Evolutionary conservation across 371 early-diverging fungal genomes (phyloP), one percentile per base, ranked within the genome.

Genomic region (Mucor circinelloides): DNA sequence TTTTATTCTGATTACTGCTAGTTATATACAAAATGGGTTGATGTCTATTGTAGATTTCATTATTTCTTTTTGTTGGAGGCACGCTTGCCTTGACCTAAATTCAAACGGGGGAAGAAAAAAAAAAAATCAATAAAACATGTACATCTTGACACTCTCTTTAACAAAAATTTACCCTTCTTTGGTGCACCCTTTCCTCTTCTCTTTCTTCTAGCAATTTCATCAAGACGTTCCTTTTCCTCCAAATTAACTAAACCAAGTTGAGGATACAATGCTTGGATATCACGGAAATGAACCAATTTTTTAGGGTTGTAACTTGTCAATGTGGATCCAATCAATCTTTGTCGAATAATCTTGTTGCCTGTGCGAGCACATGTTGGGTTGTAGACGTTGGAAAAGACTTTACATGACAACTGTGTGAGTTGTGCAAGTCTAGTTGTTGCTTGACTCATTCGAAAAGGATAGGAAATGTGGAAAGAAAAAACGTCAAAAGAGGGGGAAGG

Each of bases 181-280:
- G 93, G 93, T 30, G 93, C 88, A 30, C 93, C 93, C 85, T 93
- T 93, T 67, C 93, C 93, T 59, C 93, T 85, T 68, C 87, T 84
- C 81, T 85, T 91, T 75, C 86, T 80, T 77, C 83, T 81, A 3
- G 89, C 87, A 67, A 90, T 81, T 64, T 86, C 89, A 42, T 91
- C 90, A 42, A 91, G 74, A 50, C 93, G 88, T 54, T 80, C 84
- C 65, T 89, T 87, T 67, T 92, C 93, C 1, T 81, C 87, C 40
- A 79, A 74, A 67, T 93, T 83, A 25, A 89, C 70, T 32, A 90
- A 70, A 40, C 86, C 81, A 46, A 89, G 79, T 56, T 84, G 85
- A 63, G 90, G 85, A 70, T 79, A 84, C 72, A 85, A 72, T 36
- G 86, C 81, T 66, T 85, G 83, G 60, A 92, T 77, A 67, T 87